Evolutionary conservation across 257 asterid genomes (phyloP).

Genomic region (Forsythia viridissima): DNA sequence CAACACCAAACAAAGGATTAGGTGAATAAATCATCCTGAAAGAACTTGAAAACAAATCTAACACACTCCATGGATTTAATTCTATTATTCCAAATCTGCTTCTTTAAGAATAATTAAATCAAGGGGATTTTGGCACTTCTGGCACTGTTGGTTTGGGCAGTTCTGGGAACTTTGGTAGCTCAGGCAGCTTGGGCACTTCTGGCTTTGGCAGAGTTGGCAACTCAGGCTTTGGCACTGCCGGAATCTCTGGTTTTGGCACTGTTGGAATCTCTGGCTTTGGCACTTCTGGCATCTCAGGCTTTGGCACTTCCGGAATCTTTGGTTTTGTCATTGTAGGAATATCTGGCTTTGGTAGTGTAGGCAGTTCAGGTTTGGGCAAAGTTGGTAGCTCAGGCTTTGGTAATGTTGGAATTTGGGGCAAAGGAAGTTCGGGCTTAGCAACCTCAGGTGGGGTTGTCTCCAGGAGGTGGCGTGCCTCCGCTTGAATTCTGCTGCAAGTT

Average conservation of each 20-base stretch:
- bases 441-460: conserved; percentile 4
- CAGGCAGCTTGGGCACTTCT: background rate
- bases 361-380: background rate
- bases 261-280: background rate
- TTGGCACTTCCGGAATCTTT: conserved; percentile 8
- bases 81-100: background rate
- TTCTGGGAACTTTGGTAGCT: background rate
- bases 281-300: conserved; percentile 1
- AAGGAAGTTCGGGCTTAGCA: conserved; percentile 17
- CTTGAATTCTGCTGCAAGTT: background rate
- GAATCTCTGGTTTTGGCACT: conserved; percentile 12
- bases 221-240: background rate
- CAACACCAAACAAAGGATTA: background rate
- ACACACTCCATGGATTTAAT: background rate
- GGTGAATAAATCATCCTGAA: background rate
- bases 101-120: background rate
- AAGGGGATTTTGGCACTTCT: conserved; percentile 5
- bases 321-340: background rate
- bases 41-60: background rate
- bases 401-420: conserved; percentile 3
- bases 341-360: background rate
- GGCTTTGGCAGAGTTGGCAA: conserved; percentile 10
- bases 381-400: background rate
- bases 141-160: background rate
- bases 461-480: background rate